Evolutionary conservation across 169 alveolate genomes (phyloP).

Genomic region (Pseudocohnilembus persalinus): DNA sequence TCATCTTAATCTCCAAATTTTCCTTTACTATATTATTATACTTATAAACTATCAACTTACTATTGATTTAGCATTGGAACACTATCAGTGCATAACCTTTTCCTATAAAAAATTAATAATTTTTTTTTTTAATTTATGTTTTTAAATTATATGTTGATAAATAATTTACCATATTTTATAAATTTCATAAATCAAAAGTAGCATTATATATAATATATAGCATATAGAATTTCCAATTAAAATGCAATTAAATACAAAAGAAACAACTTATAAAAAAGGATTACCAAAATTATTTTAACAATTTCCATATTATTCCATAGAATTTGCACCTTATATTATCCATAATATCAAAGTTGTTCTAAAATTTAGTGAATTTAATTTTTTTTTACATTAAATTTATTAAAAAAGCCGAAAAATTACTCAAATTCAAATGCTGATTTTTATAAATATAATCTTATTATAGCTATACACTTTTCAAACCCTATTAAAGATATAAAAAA

Average conservation of each 20-base stretch:
- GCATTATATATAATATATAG: background rate
- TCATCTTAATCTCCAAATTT: background rate
- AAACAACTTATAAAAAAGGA: background rate
- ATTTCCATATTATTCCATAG: background rate
- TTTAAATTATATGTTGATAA: too few relatives aligned
- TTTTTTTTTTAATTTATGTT: too few relatives aligned
- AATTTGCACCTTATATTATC: background rate
- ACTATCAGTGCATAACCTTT: too few relatives aligned
- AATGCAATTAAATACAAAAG: background rate
- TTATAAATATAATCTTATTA: background rate
- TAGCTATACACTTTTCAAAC: background rate
- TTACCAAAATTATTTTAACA: background rate
- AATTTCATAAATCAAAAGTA: background rate
- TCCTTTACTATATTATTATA: background rate
- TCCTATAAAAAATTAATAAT: too few relatives aligned
- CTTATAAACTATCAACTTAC: background rate
- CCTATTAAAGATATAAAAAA: background rate
- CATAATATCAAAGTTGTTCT: background rate
- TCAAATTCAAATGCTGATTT: background rate
- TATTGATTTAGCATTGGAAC: too few relatives aligned
- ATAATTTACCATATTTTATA: background rate
- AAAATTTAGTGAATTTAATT: background rate
- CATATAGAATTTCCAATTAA: background rate
- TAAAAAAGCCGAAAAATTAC: background rate
- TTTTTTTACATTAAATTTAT: too few relatives aligned